These are phyloP conservation scores for Umbelopsis vinacea DNA, from an alignment of 192 early-diverging fungal genomes.

Conservation along the genomic window DNA sequence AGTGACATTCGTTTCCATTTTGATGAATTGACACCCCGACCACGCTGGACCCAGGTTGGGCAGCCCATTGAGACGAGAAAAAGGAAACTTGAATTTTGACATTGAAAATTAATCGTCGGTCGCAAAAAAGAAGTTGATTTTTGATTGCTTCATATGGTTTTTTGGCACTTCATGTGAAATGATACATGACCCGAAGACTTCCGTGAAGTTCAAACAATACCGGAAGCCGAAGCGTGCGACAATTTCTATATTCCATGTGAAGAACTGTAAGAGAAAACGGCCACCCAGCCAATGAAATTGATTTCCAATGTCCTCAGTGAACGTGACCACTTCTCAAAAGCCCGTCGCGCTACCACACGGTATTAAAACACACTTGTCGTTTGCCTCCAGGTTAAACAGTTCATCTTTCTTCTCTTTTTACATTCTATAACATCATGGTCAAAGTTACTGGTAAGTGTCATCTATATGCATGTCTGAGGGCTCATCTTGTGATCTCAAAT, in stretches of 20 bases:
- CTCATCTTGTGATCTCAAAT: neutral
- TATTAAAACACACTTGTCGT: neutral
- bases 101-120: neutral
- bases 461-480: neutral
- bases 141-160: neutral
- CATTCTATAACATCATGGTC: neutral
- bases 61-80: too few relatives aligned
- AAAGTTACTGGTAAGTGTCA: conserved; percentile 14
- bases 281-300: conserved; percentile 14
- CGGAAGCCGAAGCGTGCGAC: conserved; percentile 23
- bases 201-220: conserved; percentile 1
- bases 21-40: neutral
- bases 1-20: neutral
- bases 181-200: conserved; percentile 5
- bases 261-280: neutral
- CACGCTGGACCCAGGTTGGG: too few relatives aligned
- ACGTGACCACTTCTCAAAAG: neutral
- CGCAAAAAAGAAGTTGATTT: neutral
- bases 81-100: conserved; percentile 3
- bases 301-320: neutral
- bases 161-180: conserved; percentile 19
- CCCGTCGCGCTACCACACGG: neutral
- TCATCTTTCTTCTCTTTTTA: neutral
- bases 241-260: conserved; percentile 15
- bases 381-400: neutral